These are phyloP conservation scores for Bremia lactucae DNA, from an alignment of 352 stramenopile genomes.

Conservation along the genomic window DNA sequence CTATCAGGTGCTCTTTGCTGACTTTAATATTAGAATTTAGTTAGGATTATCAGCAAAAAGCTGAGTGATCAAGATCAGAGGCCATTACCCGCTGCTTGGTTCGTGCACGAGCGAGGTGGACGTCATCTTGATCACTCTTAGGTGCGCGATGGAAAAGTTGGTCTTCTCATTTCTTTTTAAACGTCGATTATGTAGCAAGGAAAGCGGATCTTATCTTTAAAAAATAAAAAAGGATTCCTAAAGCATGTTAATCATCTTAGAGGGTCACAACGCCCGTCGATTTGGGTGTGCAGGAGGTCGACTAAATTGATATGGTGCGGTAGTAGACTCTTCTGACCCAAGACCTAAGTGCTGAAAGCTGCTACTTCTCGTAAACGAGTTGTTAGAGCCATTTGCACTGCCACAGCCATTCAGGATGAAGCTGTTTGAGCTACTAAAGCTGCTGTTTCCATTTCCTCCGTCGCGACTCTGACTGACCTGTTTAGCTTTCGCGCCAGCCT, in stretches of 20 bases:
- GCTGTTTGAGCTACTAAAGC: slow-evolving; percentile 28
- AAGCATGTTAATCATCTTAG: too few relatives aligned
- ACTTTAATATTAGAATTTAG: slow-evolving; percentile 65
- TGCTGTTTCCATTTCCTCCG: slow-evolving; percentile 16
- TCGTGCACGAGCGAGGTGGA: slow-evolving; percentile 21
- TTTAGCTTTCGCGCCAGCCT: slow-evolving; percentile 74
- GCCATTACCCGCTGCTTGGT: slow-evolving; percentile 38
- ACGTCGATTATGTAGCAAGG: too few relatives aligned
- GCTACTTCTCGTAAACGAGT: slow-evolving; percentile 56
- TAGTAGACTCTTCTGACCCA: slow-evolving; percentile 8
- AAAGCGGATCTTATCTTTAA: too few relatives aligned
- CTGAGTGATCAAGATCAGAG: slow-evolving; percentile 34
- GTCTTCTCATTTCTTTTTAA: slow-evolving; percentile 10
- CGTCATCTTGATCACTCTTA: slow-evolving; percentile 54
- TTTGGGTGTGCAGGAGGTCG: slow-evolving; percentile 59
- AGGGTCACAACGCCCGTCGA: slow-evolving; percentile 39
- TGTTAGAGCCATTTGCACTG: slow-evolving; percentile 19
- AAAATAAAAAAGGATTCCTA: too few relatives aligned
- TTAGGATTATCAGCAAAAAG: slow-evolving; percentile 62
- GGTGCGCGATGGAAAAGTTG: slow-evolving; percentile 57
- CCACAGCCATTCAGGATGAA: slow-evolving; percentile 22
- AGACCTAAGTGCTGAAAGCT: slow-evolving; percentile 38
- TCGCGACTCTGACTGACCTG: slow-evolving; percentile 51
- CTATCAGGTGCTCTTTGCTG: slow-evolving; percentile 80
- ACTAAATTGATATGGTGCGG: slow-evolving; percentile 18